Conservation (phyloP, 176 grass and related monocot species). For the Triticum monococcum region DNA sequence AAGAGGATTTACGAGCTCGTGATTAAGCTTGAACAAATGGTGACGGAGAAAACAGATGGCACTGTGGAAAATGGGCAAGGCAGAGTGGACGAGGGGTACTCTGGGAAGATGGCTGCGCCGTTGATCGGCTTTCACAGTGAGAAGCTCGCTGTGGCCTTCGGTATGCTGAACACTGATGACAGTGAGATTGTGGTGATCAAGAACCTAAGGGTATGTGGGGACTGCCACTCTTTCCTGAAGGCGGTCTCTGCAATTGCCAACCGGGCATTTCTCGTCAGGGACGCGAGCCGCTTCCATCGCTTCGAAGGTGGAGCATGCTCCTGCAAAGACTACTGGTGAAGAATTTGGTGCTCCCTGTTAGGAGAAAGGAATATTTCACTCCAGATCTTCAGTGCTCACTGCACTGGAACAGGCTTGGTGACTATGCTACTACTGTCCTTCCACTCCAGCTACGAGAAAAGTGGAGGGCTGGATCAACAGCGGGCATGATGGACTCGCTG, state of each 20-base stretch:
- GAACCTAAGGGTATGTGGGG: conserved; percentile 74
- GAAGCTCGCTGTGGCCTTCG: no score
- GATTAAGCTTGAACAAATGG: conserved; percentile 45
- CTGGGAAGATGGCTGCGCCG: neutral
- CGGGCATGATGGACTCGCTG: neutral
- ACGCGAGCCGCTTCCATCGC: conserved; percentile 76
- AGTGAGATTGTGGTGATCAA: conserved; percentile 73
- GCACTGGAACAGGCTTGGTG: neutral
- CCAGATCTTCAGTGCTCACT: neutral
- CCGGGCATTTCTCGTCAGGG: conserved; percentile 54
- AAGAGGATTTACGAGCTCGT: conserved; percentile 60
- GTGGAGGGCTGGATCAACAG: neutral
- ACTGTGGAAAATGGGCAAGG: neutral
- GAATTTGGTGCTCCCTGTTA: conserved; percentile 4
- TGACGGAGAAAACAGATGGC: conserved; percentile 22
- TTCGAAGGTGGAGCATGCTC: conserved; percentile 55
- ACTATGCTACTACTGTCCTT: neutral
- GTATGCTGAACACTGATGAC: conserved; percentile 38
- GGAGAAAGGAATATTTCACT: neutral
- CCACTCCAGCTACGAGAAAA: neutral
- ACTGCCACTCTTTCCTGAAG: conserved; percentile 67
- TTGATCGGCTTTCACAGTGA: conserved; percentile 33
- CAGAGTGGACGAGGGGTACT: neutral
- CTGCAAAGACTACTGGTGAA: conserved; percentile 66
- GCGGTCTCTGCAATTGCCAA: conserved; percentile 29